These are phyloP conservation scores for Anacardium occidentale DNA, from an alignment of 345 rosid genomes.

Conservation along the genomic window DNA sequence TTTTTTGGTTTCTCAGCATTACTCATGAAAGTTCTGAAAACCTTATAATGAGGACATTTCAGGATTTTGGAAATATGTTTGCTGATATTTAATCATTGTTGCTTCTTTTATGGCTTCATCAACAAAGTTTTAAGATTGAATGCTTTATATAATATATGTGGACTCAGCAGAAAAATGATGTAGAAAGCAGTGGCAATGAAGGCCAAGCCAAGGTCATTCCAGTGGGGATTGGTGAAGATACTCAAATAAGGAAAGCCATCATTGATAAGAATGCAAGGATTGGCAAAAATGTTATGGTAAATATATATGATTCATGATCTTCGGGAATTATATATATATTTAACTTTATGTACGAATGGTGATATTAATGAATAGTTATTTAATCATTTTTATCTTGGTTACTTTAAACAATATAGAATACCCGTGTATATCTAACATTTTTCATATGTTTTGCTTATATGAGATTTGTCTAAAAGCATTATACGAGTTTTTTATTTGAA, in stretches of 20 bases:
- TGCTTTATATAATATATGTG: neutral
- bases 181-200: slow-evolving; percentile 19
- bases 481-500: no score
- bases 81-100: neutral
- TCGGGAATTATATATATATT: no score
- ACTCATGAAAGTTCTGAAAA: neutral
- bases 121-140: no score
- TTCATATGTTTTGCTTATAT: no score
- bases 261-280: slow-evolving; percentile 82
- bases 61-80: neutral
- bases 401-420: no score
- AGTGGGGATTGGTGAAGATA: slow-evolving; percentile 64
- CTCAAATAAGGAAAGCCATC: slow-evolving; percentile 59
- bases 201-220: slow-evolving; percentile 33
- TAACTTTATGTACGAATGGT: no score
- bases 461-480: no score
- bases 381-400: no score
- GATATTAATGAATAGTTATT: no score
- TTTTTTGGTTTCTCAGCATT: neutral
- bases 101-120: neutral
- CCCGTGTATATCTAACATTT: no score
- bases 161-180: slow-evolving; percentile 29
- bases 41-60: neutral
- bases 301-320: no score
- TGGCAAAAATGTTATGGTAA: slow-evolving; percentile 65